Conservation (phyloP, 805 yeast species). For the Kluyveromyces wickerhamii region DNA sequence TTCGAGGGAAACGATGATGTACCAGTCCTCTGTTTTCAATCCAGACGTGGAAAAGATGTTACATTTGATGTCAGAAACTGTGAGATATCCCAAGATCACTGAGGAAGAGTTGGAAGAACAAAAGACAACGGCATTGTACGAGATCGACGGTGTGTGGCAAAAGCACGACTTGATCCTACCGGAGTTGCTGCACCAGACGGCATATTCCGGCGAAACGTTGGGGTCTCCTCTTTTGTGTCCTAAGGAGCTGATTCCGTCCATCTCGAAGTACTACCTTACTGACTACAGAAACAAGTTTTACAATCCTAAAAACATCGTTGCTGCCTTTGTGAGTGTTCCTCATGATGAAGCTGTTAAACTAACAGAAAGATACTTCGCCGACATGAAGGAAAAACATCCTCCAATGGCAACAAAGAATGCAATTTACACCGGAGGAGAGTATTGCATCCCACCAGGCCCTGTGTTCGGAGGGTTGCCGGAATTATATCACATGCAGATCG, state of each 20-base stretch:
- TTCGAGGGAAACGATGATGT: conserved; percentile 83
- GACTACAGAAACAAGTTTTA: conserved; percentile 59
- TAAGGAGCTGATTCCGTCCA: conserved; percentile 48
- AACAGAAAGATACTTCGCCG: conserved; percentile 57
- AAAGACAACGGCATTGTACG: conserved; percentile 65
- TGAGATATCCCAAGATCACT: conserved; percentile 58
- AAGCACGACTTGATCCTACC: conserved; percentile 84
- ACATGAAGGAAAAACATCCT: conserved; percentile 36
- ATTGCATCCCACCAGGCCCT: conserved; percentile 46
- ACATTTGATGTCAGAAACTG: conserved; percentile 66
- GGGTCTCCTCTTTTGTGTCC: conserved; percentile 88
- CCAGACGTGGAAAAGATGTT: conserved; percentile 76
- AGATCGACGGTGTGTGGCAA: conserved; percentile 70
- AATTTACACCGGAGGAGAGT: conserved; percentile 52
- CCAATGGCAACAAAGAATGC: conserved; percentile 32
- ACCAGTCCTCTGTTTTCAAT: conserved; percentile 92
- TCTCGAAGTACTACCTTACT: conserved; percentile 45
- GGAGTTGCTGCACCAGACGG: conserved; percentile 81
- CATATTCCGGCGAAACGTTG: conserved; percentile 61
- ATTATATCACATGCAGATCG: conserved; percentile 77
- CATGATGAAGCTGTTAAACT: conserved; percentile 60
- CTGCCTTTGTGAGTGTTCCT: conserved; percentile 81
- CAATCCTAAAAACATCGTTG: conserved; percentile 73
- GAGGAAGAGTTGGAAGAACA: conserved; percentile 70
- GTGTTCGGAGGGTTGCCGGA: conserved; percentile 62